Percentiles rank a stretch among this genome's conserved stretches.
These are phyloP conservation scores for Ramaria sp. DNA, from an alignment of 768 basidiomycete species.

Conservation along the genomic window DNA sequence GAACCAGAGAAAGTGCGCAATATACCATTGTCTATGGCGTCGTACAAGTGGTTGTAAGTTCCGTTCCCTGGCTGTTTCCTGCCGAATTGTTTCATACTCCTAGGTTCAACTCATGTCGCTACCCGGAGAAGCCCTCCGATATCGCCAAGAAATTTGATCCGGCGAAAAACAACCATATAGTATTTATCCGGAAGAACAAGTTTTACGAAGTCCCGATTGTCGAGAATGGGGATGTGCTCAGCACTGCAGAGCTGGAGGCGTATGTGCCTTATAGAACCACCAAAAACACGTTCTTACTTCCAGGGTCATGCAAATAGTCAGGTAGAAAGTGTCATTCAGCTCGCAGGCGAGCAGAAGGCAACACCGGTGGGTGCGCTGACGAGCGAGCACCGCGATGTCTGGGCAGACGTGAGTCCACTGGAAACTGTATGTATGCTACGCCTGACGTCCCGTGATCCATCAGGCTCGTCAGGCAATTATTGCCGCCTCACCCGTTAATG, in stretches of 20 bases:
- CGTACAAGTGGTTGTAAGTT: constrained; percentile 87
- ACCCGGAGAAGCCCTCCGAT: constrained; percentile 76
- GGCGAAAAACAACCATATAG: constrained; percentile 69
- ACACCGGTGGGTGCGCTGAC: constrained; percentile 69
- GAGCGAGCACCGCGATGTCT: constrained; percentile 78
- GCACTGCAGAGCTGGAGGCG: constrained; percentile 73
- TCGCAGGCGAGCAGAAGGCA: constrained; percentile 38
- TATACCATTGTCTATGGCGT: constrained; percentile 76
- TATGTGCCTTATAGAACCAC: constrained; percentile 20
- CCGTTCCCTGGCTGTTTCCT: not conserved
- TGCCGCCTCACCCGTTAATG: constrained; percentile 55
- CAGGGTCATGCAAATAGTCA: constrained; percentile 29
- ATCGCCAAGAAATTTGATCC: constrained; percentile 75
- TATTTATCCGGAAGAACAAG: constrained; percentile 84
- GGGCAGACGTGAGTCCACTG: constrained; percentile 57
- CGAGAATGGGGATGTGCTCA: constrained; percentile 59
- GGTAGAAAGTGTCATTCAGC: constrained; percentile 54
- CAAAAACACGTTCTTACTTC: not conserved
- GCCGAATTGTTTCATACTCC: not conserved
- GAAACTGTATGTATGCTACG: not conserved
- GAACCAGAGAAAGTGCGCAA: constrained; percentile 82
- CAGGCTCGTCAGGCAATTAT: constrained; percentile 54
- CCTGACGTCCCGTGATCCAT: not conserved
- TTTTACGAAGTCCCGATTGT: constrained; percentile 77
- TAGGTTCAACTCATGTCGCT: constrained; percentile 88